Evolutionary conservation across 352 stramenopile species (phyloP).

Genomic region (Globisporangium orthogonon): DNA sequence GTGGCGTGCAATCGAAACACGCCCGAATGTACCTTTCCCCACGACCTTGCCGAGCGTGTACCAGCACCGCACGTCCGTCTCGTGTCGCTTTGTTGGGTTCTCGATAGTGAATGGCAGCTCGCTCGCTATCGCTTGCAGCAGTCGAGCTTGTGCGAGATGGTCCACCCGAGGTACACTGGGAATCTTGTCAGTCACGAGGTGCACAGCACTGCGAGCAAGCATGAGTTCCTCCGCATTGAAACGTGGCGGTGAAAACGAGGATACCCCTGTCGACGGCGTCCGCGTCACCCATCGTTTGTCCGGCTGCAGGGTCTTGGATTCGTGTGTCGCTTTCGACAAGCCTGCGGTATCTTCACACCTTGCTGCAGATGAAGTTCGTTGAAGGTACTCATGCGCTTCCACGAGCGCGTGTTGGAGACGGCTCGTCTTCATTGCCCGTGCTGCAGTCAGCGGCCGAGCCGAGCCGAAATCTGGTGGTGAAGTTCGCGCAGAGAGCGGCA

Average conservation of each 20-base stretch:
- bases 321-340: neutral
- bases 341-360: neutral
- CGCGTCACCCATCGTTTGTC: too few species aligned
- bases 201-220: slow-evolving; percentile 2
- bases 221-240: neutral
- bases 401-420: slow-evolving; percentile 17
- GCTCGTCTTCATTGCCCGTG: slow-evolving; percentile 10
- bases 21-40: slow-evolving; percentile 45
- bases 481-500: neutral
- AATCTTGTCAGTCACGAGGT: slow-evolving; percentile 1
- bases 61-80: slow-evolving; percentile 20
- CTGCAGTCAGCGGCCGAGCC: neutral
- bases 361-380: neutral
- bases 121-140: neutral
- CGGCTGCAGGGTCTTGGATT: neutral
- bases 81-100: slow-evolving; percentile 7
- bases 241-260: neutral
- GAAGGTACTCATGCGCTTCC: slow-evolving; percentile 6
- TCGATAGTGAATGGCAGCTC: slow-evolving; percentile 8
- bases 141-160: neutral
- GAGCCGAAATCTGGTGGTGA: neutral
- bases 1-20: slow-evolving; percentile 36
- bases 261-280: too few species aligned
- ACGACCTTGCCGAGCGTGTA: slow-evolving; percentile 45
- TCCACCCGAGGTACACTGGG: neutral